phyloP scores from a whole-genome alignment of 2,329 filamentous ascomycete species.

The Cordyceps cicadae region DNA sequence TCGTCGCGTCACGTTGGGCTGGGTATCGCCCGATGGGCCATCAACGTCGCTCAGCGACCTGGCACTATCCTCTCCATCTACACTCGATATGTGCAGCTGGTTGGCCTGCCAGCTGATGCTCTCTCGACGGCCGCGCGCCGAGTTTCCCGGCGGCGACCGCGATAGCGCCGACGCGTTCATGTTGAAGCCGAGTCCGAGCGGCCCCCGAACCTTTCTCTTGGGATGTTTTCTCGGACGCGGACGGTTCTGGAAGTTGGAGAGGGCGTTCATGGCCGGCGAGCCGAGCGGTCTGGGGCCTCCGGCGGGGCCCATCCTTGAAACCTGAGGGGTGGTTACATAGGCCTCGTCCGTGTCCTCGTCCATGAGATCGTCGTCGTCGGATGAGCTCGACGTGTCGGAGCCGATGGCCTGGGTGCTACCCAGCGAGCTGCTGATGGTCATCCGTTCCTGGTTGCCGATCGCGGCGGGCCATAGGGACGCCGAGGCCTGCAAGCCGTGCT shows the following conservation, averaged over 20 bases:
- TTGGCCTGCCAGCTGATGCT: slow-evolving; percentile 88
- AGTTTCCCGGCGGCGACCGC: slow-evolving; percentile 61
- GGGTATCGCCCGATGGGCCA: slow-evolving; percentile 44
- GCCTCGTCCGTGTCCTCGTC: slow-evolving; percentile 72
- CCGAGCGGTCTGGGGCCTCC: slow-evolving; percentile 6
- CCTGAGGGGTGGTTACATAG: slow-evolving; percentile 76
- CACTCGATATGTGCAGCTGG: slow-evolving; percentile 73
- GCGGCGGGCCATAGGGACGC: slow-evolving; percentile 65
- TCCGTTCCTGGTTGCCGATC: slow-evolving; percentile 60
- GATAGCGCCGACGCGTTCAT: slow-evolving; percentile 42
- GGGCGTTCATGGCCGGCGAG: slow-evolving; percentile 34
- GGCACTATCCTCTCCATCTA: slow-evolving; percentile 53
- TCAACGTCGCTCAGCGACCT: slow-evolving; percentile 45
- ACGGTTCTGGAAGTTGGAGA: slow-evolving; percentile 77
- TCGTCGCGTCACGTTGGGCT: slow-evolving; percentile 70
- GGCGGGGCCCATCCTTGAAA: slow-evolving; percentile 27
- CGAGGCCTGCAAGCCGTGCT: slow-evolving; percentile 49
- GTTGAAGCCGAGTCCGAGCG: slow-evolving; percentile 44
- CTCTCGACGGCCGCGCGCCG: slow-evolving; percentile 59
- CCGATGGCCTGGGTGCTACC: slow-evolving; percentile 67
- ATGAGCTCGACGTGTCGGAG: slow-evolving; percentile 70
- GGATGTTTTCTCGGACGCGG: slow-evolving; percentile 63
- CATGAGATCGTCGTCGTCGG: slow-evolving; percentile 61
- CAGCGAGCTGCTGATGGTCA: slow-evolving; percentile 65
- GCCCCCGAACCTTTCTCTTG: slow-evolving; percentile 44